These are phyloP conservation scores for Camillea tinctor DNA, from an alignment of 2,329 filamentous ascomycete genomes.

Conservation along the genomic window DNA sequence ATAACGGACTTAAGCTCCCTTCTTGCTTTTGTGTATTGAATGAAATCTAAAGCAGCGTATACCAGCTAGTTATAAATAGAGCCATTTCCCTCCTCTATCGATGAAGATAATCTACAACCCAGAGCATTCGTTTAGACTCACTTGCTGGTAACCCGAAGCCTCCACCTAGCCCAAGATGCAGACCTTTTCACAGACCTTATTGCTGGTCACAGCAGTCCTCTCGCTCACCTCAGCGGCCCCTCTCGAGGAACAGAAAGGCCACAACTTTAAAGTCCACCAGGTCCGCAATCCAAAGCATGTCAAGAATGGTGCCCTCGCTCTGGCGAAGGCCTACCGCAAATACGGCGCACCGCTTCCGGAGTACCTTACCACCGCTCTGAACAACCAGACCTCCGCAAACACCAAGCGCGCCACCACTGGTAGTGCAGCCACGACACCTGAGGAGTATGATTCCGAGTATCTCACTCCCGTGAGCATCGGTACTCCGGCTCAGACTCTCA, in stretches of 20 bases:
- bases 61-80: conserved; percentile 7
- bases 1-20: not conserved
- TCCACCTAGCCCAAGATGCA: conserved; percentile 10
- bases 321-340: conserved; percentile 24
- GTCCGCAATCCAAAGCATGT: conserved; percentile 17
- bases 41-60: not conserved
- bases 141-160: conserved; percentile 1
- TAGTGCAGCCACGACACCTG: conserved; percentile 9
- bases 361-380: conserved; percentile 9
- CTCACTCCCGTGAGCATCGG: conserved; percentile 26
- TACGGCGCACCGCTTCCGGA: conserved; percentile 18
- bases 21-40: not conserved
- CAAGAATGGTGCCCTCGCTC: conserved; percentile 14
- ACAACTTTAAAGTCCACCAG: conserved; percentile 30
- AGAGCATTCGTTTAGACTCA: conserved; percentile 3
- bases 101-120: not conserved
- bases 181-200: conserved; percentile 11
- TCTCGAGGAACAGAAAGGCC: conserved; percentile 9
- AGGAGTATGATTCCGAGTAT: conserved; percentile 21
- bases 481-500: conserved; percentile 24
- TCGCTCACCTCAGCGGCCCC: conserved; percentile 10
- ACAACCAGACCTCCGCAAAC: conserved; percentile 7
- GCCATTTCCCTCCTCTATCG: conserved; percentile 2
- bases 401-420: conserved; percentile 13
- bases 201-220: conserved; percentile 13